Base-by-base conservation (phyloP, 768 basidiomycete genomes). In the Serendipita indica region DNA sequence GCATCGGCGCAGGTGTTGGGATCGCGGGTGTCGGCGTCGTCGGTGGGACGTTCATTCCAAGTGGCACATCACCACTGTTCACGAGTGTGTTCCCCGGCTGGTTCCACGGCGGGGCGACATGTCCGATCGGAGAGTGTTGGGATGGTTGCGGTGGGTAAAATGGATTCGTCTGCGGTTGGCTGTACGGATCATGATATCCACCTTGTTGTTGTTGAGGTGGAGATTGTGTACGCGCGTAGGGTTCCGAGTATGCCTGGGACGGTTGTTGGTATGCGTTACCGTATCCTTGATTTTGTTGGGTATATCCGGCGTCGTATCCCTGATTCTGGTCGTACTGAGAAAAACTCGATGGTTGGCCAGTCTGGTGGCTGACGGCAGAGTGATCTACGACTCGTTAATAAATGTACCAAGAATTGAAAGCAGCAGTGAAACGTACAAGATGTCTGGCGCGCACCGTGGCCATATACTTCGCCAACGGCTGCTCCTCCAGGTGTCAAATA, bases 251-350 rank as follows among this genome's bases (percentile, higher is more conserved):
- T 43, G 41, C 41, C 27, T 43, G 41, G 27, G 41, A 5, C 41
- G 41, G 41, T 43, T 43, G 41, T 18, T n/a, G 18, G 27, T 18
- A 43, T n/a, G 35, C 35, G 18, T 43, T 43, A n/a, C 41, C 41
- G 27, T 43, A 43, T 43, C 41, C 41, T 43, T 43, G 41, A 7
- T 54, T 18, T 54, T 54, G 49, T 10, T 54, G 49, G 49, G 49
- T 54, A 54, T 54, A 28, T n/a, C n/a, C n/a, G n/a, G n/a, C n/a
- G n/a, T n/a, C n/a, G n/a, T n/a, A n/a, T 43, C 41, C 41, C n/a
- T 43, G 41, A 25, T 43, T 43, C 32, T n/a, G 49, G n/a, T 54
- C 49, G 49, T 28, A 54, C 32, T 54, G 49, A 16, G 49, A 54
- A 54, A 22, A 54, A 33, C 25, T 28, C 22, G 49, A 54, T 27